Evolutionary conservation across 805 yeast species (phyloP).

Genomic region (Ogataea pini): DNA sequence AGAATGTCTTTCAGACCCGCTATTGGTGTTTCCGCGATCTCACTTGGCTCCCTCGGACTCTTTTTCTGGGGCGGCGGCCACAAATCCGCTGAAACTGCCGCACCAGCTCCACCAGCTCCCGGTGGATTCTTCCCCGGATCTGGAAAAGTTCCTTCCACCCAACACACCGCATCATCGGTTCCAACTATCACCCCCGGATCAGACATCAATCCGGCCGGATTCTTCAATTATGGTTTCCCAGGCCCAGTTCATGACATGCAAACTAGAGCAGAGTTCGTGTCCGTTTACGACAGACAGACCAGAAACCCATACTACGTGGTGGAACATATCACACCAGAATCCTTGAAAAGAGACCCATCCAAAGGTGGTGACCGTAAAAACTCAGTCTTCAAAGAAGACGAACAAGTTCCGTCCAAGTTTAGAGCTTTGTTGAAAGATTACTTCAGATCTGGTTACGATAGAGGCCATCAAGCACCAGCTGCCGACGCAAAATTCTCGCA

Average conservation of each 20-base stretch:
- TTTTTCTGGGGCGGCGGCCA: constrained; percentile 34
- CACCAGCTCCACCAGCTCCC: constrained; percentile 18
- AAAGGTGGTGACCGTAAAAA: constrained; percentile 71
- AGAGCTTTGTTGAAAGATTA: constrained; percentile 80
- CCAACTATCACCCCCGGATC: constrained; percentile 20
- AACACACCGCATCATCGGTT: constrained; percentile 9
- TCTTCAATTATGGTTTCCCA: constrained; percentile 91
- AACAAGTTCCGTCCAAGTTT: constrained; percentile 70
- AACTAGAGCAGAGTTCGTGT: constrained; percentile 71
- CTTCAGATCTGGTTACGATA: constrained; percentile 92
- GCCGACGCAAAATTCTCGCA: constrained; percentile 94
- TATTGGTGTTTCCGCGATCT: constrained; percentile 19
- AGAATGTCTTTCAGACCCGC: constrained; percentile 17
- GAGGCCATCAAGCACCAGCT: constrained; percentile 98
- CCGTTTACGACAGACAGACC: constrained; percentile 82
- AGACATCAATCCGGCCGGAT: constrained; percentile 66
- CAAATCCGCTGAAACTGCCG: constrained; percentile 19
- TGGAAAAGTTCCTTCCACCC: constrained; percentile 10
- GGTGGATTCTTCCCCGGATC: constrained; percentile 14
- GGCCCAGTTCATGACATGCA: constrained; percentile 90
- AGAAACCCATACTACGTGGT: constrained; percentile 84
- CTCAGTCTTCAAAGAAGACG: constrained; percentile 87
- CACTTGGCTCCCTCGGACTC: constrained; percentile 29
- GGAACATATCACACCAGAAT: constrained; percentile 81
- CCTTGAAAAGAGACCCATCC: constrained; percentile 47